Percentiles rank a stretch among this genome's conserved stretches.
Conservation (phyloP, 176 grass and related monocot species). For the Phoenix roebelenii region DNA sequence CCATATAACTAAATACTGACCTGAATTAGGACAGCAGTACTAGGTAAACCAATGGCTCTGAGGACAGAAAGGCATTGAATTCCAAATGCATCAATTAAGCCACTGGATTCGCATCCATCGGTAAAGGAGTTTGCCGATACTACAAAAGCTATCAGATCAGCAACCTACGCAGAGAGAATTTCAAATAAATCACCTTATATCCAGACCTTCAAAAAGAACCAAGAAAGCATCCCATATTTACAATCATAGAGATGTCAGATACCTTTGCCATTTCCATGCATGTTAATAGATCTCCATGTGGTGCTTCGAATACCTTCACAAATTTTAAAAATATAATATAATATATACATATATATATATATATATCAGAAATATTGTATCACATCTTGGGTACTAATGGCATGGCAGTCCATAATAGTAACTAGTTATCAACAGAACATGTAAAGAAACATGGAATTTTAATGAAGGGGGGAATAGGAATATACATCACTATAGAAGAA, state of each 20-base stretch:
- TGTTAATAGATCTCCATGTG: conserved; percentile 76
- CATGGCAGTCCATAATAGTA: no score
- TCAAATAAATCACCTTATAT: no score
- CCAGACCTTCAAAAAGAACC: no score
- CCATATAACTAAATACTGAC: conserved; percentile 31
- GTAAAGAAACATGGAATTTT: no score
- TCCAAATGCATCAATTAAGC: conserved; percentile 68
- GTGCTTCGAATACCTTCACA: conserved; percentile 84
- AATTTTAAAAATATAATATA: conserved; percentile 2
- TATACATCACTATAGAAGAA: no score
- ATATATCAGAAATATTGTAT: no score
- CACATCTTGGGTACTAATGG: no score
- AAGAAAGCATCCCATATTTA: no score
- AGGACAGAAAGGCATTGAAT: conserved; percentile 77
- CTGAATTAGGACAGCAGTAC: conserved; percentile 82
- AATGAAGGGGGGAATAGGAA: no score
- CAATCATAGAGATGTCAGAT: neutral
- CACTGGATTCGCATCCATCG: conserved; percentile 26
- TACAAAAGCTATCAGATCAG: conserved; percentile 81
- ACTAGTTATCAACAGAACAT: no score
- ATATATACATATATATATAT: no score
- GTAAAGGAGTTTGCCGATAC: conserved; percentile 76
- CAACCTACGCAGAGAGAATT: conserved; percentile 48
- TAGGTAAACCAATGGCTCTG: conserved; percentile 69
- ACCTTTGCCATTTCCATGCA: conserved; percentile 99